Evolutionary conservation across 192 early-diverging fungal species (phyloP).

Genomic region (Pilaira anomala): DNA sequence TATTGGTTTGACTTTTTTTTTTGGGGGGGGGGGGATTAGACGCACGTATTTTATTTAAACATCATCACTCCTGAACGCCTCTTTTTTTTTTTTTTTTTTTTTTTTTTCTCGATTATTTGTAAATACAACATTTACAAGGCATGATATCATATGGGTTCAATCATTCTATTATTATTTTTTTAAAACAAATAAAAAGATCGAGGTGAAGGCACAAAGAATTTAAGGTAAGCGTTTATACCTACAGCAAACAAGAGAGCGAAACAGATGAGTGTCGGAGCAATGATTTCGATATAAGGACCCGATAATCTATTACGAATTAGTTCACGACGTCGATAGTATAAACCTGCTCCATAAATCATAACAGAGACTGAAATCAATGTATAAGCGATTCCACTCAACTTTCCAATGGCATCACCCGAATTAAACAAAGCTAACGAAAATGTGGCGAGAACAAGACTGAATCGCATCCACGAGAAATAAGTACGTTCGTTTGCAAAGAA

Average conservation of each 20-base stretch:
- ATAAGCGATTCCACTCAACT: slow-evolving; percentile 65
- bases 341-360: slow-evolving; percentile 64
- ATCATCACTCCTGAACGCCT: no score
- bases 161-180: neutral
- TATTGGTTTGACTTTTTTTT: no score
- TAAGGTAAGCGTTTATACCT: slow-evolving; percentile 50
- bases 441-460: slow-evolving; percentile 62
- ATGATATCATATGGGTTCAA: no score
- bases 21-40: no score
- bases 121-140: no score
- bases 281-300: slow-evolving; percentile 61
- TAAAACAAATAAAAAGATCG: slow-evolving; percentile 14
- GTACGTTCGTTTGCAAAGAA: slow-evolving; percentile 86
- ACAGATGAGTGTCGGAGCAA: slow-evolving; percentile 70
- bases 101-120: no score
- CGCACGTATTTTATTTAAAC: no score
- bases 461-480: slow-evolving; percentile 78
- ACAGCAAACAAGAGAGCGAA: slow-evolving; percentile 57
- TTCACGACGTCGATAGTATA: slow-evolving; percentile 64
- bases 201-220: slow-evolving; percentile 29
- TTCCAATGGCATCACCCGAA: slow-evolving; percentile 63
- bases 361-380: slow-evolving; percentile 64
- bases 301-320: slow-evolving; percentile 58
- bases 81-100: no score
- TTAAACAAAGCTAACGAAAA: slow-evolving; percentile 72